phyloP scores from a whole-genome alignment of 345 rosid species.

The Arabis hirsuta region DNA sequence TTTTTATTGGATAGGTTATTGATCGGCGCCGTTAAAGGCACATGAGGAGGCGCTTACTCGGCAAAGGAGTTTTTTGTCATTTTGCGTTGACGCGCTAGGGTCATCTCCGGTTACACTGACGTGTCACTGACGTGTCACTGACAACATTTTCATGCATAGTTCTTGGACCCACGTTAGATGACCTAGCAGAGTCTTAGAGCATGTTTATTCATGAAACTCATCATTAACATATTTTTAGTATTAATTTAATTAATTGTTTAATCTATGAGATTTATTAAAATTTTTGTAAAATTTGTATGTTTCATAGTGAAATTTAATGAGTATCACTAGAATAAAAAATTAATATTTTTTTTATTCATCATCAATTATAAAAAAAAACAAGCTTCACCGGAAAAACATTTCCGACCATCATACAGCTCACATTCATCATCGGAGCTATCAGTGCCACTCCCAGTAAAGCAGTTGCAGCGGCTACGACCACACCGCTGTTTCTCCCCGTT shows the following conservation, averaged over 20 bases:
- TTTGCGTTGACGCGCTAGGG: slow-evolving; percentile 9
- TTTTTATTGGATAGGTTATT: not conserved
- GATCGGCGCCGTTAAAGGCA: slow-evolving; percentile 26
- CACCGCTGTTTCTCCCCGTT: slow-evolving; percentile 48
- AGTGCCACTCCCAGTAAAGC: slow-evolving; percentile 61
- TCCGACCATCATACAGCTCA: slow-evolving; percentile 49
- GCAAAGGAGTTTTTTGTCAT: slow-evolving; percentile 26
- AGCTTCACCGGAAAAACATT: slow-evolving; percentile 51
- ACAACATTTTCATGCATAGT: not conserved
- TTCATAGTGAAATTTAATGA: too few species aligned
- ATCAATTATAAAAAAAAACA: not conserved
- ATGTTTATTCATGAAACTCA: too few species aligned
- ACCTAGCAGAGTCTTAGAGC: not conserved
- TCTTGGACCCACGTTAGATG: not conserved
- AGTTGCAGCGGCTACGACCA: slow-evolving; percentile 62
- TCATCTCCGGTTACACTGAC: slow-evolving; percentile 7
- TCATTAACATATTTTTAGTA: too few species aligned
- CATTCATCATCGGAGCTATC: slow-evolving; percentile 81
- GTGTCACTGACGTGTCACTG: slow-evolving; percentile 33
- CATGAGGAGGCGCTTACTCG: slow-evolving; percentile 30
- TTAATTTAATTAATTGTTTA: too few species aligned
- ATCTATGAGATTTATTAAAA: too few species aligned
- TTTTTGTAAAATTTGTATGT: too few species aligned
- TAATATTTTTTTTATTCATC: too few species aligned
- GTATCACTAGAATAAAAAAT: too few species aligned